Base-by-base conservation (phyloP, 2,329 filamentous ascomycete genomes). In the Paraconiothyrium brasiliense region DNA sequence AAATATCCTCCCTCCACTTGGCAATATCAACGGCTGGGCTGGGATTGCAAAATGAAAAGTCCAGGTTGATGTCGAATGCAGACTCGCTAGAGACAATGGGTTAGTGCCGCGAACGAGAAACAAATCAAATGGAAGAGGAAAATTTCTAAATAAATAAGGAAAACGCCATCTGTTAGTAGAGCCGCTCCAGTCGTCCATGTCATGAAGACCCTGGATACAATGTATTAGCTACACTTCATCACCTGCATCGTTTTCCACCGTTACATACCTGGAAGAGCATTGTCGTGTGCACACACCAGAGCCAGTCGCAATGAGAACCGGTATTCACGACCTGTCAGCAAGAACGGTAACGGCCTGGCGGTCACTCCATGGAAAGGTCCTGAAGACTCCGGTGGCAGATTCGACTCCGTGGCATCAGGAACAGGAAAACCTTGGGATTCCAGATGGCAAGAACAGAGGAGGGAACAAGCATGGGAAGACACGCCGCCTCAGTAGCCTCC, bases 1-100 rank as follows among this genome's bases (percentile, higher is more conserved):
- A 72, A 30, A 80, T 76, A 58, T 78, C 74, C 63, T 80, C 76
- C 65, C 71, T 78, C 78, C 78, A 80, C 75, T 79, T 72, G 63
- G 76, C 73, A 71, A 80, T 78, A 71, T 78, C 75, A 55, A 71
- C 60, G 58, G 59, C 51, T 39, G 68, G 67, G 60, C 74, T 75
- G 50, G 67, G 62, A 60, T 75, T 70, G 61, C 69, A 73, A 70
- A 73, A 78, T 59, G 70, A 71, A 71, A 74, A 65, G 37, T 74
- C 74, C 66, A 58, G 62, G 66, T 69, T 73, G 60, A 74, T 66
- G 66, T 79, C 76, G 70, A 77, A 78, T 72, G 70, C 73, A 71
- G 73, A 76, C 68, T 77, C 75, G 77, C 78, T 80, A 71, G 69
- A 56, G 71, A 63, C 60, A 59, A 67, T 70, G 66, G 74, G 75